Evolutionary conservation across 352 stramenopile genomes (phyloP), one percentile per base, ranked within the genome.

Genomic region (Phytophthora rubi): DNA sequence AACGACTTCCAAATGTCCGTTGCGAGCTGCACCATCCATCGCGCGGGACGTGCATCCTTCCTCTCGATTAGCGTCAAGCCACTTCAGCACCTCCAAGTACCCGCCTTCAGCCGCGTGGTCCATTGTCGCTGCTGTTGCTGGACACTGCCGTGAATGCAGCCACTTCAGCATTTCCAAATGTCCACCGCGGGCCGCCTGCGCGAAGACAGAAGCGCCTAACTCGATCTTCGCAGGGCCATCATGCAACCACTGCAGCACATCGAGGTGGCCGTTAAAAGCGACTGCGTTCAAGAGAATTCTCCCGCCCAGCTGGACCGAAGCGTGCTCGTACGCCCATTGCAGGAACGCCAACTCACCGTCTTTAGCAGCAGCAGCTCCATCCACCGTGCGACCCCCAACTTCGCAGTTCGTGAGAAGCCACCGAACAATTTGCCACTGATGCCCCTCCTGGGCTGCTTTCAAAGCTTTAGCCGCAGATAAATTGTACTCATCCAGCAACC

Each of bases 1-100:
- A 3, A 71, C 53, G 7, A 67, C 32, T 8, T 54, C 45, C 0
- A 73, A 15, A 18, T 73, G 65, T 7, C 65, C 65, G n/a, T 55
- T 63, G 12, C 44, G 52, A 32, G 57, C 61, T 39, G 65, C 65
- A 2, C 44, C 39, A 51, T 68, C 65, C 12, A 73, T 35, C 8
- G 58, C 51, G 7, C 59, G 32, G 18, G 57, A 59, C 28, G 59
- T 68, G 32, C 65, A 73, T 8, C 13, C 16, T 51, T 64, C 42
- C 13, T 49, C 23, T 23, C 42, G 37, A 21, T 67, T 68, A 9
- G 30, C n/a, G 13, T 59, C 32, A 16, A 72, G 7, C 37, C 37
- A 44, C 37, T 44, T 44, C 3, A 44, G 9, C 13, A 44, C 13
- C 37, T 44, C 37, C 37, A 44, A 44, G 37, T 13, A 18, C n/a